phyloP scores from a whole-genome alignment of 1,284 basidiomycete genomes.

The Agroathelia rolfsii region DNA sequence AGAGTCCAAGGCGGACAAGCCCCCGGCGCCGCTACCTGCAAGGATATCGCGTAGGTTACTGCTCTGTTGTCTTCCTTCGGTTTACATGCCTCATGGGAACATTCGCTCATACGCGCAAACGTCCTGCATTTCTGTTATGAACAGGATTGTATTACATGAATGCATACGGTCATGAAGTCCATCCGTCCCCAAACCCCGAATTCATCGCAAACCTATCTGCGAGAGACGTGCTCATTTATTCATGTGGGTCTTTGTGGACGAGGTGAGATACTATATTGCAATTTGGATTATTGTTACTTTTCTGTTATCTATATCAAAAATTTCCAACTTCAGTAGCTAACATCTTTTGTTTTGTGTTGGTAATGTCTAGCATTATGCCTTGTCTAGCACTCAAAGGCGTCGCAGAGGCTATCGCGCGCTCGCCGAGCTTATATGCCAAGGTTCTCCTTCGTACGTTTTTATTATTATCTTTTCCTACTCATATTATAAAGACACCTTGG shows the following conservation, averaged over 20 bases:
- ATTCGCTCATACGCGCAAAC: constrained; percentile 6
- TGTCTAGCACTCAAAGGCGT: constrained; percentile 84
- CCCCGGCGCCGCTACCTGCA: constrained; percentile 52
- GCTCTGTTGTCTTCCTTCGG: constrained; percentile 7
- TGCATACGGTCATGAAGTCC: constrained; percentile 83
- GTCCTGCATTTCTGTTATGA: constrained; percentile 6
- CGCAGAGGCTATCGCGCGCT: constrained; percentile 71
- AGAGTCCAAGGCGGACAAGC: constrained; percentile 35
- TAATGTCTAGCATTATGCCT: constrained; percentile 68
- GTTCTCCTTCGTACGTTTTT: constrained; percentile 66
- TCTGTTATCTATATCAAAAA: background rate
- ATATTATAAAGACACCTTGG: too few species aligned
- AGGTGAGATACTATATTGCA: constrained; percentile 40
- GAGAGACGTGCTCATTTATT: constrained; percentile 78
- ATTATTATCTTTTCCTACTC: background rate
- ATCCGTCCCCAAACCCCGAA: constrained; percentile 79
- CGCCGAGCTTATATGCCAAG: constrained; percentile 66
- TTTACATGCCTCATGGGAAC: constrained; percentile 10
- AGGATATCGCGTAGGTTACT: constrained; percentile 52
- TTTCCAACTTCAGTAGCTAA: constrained; percentile 1
- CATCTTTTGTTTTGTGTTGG: constrained; percentile 1
- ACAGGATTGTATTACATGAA: constrained; percentile 89
- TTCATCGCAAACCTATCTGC: constrained; percentile 58
- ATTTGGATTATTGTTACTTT: too few species aligned
- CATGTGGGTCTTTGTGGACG: constrained; percentile 90